phyloP scores from a whole-genome alignment of 164 flowering plant species.

The Echeveria elegans region DNA sequence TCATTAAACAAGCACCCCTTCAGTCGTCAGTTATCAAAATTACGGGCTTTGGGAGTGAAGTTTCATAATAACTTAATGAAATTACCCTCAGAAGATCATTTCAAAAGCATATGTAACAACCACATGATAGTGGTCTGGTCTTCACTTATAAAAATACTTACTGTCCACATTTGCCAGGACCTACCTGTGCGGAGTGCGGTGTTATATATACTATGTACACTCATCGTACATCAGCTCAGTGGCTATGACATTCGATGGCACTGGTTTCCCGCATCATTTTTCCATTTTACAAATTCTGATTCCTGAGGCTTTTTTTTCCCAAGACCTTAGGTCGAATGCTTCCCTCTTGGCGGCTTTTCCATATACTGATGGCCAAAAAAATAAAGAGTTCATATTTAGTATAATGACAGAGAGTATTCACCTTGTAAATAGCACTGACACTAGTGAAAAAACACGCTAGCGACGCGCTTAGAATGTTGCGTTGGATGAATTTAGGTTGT shows the following conservation, averaged over 20 bases:
- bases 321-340: slow-evolving; percentile 93
- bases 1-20: no score
- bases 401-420: no score
- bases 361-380: slow-evolving; percentile 61
- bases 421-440: no score
- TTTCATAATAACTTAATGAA: background rate
- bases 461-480: no score
- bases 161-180: slow-evolving; percentile 8
- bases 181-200: slow-evolving; percentile 89
- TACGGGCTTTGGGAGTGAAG: background rate
- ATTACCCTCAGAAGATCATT: background rate
- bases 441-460: no score
- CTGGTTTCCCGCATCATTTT: slow-evolving; percentile 79
- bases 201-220: slow-evolving; percentile 78
- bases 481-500: no score
- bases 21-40: no score
- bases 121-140: background rate
- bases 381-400: no score
- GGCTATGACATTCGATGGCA: slow-evolving; percentile 55
- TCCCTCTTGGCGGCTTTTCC: slow-evolving; percentile 85
- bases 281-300: slow-evolving; percentile 70
- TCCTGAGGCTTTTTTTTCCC: slow-evolving; percentile 69
- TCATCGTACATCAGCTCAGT: slow-evolving; percentile 92
- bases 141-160: background rate
- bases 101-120: background rate